Evolutionary conservation across 768 basidiomycete genomes (phyloP).

Genomic region (Hericium alpestre): DNA sequence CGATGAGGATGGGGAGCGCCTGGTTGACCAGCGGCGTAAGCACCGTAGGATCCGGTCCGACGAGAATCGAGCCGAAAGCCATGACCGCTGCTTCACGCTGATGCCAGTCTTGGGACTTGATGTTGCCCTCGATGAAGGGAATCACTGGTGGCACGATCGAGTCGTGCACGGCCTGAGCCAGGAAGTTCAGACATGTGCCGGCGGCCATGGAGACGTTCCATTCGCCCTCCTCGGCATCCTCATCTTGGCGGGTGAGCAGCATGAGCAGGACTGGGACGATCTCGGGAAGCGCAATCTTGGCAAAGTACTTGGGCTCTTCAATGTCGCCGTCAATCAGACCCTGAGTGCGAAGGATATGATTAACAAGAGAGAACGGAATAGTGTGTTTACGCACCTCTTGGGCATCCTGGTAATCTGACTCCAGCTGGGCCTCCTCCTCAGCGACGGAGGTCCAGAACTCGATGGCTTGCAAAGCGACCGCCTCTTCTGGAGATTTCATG

Average conservation of each 20-base stretch:
- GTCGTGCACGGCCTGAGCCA: constrained; percentile 87
- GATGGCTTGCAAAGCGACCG: constrained; percentile 89
- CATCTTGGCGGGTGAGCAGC: constrained; percentile 86
- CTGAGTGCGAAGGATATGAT: constrained; percentile 27
- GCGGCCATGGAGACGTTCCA: constrained; percentile 99
- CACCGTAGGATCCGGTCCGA: constrained; percentile 84
- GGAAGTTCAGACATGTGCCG: constrained; percentile 78
- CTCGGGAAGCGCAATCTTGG: constrained; percentile 89
- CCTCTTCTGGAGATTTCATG: constrained; percentile 89
- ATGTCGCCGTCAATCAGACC: constrained; percentile 84
- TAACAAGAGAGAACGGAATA: background rate
- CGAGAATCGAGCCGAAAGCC: constrained; percentile 96
- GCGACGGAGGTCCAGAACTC: constrained; percentile 99
- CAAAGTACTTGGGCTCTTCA: constrained; percentile 80
- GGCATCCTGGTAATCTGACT: constrained; percentile 53
- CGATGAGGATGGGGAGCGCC: constrained; percentile 86
- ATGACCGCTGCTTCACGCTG: constrained; percentile 94
- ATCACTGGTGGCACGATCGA: constrained; percentile 86
- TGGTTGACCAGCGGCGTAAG: constrained; percentile 88
- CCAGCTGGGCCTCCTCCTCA: constrained; percentile 91
- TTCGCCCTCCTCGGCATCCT: constrained; percentile 96
- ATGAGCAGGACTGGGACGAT: constrained; percentile 86
- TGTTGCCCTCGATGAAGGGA: constrained; percentile 95
- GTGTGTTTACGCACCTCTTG: constrained; percentile 54
- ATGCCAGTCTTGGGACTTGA: constrained; percentile 89